Percentiles rank a stretch among this genome's conserved stretches.
Evolutionary conservation across 2,329 filamentous ascomycete genomes (phyloP).

Genomic region (Sporothrix protearum): DNA sequence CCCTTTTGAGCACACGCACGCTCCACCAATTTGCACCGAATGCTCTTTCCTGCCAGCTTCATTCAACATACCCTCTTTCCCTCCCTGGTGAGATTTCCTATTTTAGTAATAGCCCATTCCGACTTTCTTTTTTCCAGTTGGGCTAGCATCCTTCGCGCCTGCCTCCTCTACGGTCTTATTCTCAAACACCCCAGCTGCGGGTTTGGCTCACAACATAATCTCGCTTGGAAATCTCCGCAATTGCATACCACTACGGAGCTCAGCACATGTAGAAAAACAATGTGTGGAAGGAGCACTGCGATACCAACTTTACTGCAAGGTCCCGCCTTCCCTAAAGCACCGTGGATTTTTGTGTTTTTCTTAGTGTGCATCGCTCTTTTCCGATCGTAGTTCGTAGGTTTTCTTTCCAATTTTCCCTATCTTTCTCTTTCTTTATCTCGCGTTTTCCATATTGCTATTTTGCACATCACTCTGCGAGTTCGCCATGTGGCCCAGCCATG

Average conservation of each 20-base stretch:
- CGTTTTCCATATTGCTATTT: not conserved
- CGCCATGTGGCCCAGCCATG: not conserved
- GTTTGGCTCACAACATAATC: not conserved
- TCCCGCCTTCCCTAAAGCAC: not conserved
- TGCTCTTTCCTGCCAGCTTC: not conserved
- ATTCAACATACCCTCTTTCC: not conserved
- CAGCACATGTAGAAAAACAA: too few relatives aligned
- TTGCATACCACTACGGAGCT: too few relatives aligned
- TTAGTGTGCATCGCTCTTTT: not conserved
- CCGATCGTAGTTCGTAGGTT: too few relatives aligned
- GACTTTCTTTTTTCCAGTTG: not conserved
- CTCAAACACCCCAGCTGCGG: not conserved
- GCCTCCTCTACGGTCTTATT: not conserved
- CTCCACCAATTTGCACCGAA: not conserved
- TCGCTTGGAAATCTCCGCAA: not conserved
- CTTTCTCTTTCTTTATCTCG: not conserved
- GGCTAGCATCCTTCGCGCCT: conserved; percentile 4
- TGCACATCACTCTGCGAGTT: not conserved
- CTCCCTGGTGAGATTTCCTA: not conserved
- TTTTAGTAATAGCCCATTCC: not conserved
- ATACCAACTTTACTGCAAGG: not conserved
- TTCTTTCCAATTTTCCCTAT: too few relatives aligned
- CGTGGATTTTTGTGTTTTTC: not conserved
- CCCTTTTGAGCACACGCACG: not conserved
- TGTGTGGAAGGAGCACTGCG: not conserved